phyloP scores from a whole-genome alignment of 2,329 filamentous ascomycete species.

The Exserohilum rostratum region DNA sequence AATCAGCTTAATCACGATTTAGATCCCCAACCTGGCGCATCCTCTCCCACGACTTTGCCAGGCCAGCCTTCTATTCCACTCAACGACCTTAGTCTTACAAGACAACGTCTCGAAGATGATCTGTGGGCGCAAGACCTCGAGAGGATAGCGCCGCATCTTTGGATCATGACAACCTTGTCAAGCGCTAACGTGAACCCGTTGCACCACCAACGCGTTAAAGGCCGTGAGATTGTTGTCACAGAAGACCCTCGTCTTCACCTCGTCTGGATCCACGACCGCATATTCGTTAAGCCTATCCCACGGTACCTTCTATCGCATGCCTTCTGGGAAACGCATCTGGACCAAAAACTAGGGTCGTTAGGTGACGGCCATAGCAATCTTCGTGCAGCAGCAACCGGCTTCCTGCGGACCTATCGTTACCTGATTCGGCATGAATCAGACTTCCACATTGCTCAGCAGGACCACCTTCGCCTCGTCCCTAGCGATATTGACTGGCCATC shows the following conservation, averaged over 20 bases:
- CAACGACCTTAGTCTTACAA: neutral
- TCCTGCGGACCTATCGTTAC: slow-evolving; percentile 52
- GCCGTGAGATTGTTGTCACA: slow-evolving; percentile 20
- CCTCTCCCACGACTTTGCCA: neutral
- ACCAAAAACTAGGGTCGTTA: neutral
- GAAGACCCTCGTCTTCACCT: slow-evolving; percentile 27
- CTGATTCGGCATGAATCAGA: slow-evolving; percentile 51
- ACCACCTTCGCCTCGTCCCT: slow-evolving; percentile 27
- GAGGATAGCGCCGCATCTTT: slow-evolving; percentile 1
- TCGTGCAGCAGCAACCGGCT: slow-evolving; percentile 36
- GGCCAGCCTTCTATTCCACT: slow-evolving; percentile 2
- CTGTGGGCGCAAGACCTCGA: slow-evolving; percentile 5
- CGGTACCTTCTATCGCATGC: slow-evolving; percentile 23
- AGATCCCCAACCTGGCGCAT: neutral
- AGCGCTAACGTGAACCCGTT: slow-evolving; percentile 21
- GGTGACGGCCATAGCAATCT: no score
- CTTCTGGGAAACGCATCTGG: slow-evolving; percentile 16
- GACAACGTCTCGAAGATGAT: neutral
- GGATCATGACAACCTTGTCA: slow-evolving; percentile 14
- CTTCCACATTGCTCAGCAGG: slow-evolving; percentile 39
- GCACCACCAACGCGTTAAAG: slow-evolving; percentile 25
- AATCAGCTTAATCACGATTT: slow-evolving; percentile 7
- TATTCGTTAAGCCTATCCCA: slow-evolving; percentile 32
- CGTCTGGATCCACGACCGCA: slow-evolving; percentile 23
- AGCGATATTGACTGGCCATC: slow-evolving; percentile 28